Conservation (phyloP, 257 asterid genomes). For the Ilex aquifolium region DNA sequence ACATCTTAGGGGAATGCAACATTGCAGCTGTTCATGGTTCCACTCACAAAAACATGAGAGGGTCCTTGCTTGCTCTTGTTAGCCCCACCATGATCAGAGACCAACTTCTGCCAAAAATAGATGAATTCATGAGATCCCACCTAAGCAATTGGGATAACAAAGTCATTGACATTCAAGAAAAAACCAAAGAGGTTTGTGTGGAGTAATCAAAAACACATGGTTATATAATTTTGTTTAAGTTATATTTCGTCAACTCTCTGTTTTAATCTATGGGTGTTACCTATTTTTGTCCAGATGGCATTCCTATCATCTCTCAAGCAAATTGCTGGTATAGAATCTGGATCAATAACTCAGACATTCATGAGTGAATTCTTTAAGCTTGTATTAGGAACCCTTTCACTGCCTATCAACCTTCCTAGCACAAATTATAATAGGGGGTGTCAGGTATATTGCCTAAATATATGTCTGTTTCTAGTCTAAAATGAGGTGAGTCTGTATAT, state of each 20-base stretch:
- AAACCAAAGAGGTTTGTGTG: neutral
- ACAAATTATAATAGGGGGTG: constrained; percentile 76
- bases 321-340: constrained; percentile 77
- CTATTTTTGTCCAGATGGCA: constrained; percentile 64
- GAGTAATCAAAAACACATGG: too few species aligned
- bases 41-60: constrained; percentile 3
- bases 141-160: neutral
- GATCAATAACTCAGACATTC: constrained; percentile 53
- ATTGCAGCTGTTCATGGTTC: constrained; percentile 5
- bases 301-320: constrained; percentile 80
- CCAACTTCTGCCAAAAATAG: neutral
- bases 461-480: neutral
- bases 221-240: too few species aligned
- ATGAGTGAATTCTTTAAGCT: constrained; percentile 90
- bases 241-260: neutral
- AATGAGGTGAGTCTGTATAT: neutral
- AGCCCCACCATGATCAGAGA: constrained; percentile 1
- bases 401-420: constrained; percentile 83
- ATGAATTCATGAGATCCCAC: constrained; percentile 1
- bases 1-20: constrained; percentile 1
- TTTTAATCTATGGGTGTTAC: neutral
- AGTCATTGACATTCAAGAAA: constrained; percentile 4
- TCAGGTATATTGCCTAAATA: constrained; percentile 47
- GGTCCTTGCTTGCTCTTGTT: neutral
- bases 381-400: constrained; percentile 89